phyloP scores from a whole-genome alignment of 345 rosid species.

The Erodium maritimum region DNA sequence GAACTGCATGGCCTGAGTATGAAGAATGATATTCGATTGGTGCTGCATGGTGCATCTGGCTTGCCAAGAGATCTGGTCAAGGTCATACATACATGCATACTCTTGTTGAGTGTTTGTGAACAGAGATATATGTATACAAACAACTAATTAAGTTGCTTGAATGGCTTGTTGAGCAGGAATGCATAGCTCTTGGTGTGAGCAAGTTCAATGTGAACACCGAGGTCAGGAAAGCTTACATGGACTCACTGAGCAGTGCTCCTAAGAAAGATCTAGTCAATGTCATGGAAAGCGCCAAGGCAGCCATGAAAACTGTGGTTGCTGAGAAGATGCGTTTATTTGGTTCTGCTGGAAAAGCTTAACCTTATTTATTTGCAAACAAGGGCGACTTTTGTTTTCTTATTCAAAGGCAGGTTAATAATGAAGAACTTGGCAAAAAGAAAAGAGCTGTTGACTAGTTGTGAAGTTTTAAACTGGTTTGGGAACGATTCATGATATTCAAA shows the following conservation, averaged over 20 bases:
- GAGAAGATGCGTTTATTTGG: slow-evolving; percentile 86
- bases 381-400: too few relatives aligned
- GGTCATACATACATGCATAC: slow-evolving; percentile 26
- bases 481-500: too few relatives aligned
- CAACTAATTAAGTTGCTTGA: background rate
- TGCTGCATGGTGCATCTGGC: slow-evolving; percentile 97
- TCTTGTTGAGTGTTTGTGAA: too few relatives aligned
- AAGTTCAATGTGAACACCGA: slow-evolving; percentile 94
- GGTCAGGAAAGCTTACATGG: slow-evolving; percentile 72
- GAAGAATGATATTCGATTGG: slow-evolving; percentile 71
- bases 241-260: slow-evolving; percentile 36
- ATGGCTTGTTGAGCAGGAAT: slow-evolving; percentile 25
- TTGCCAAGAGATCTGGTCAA: slow-evolving; percentile 55
- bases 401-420: too few relatives aligned
- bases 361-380: too few relatives aligned
- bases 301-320: slow-evolving; percentile 68
- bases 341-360: slow-evolving; percentile 73
- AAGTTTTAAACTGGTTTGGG: too few relatives aligned
- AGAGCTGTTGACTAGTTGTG: too few relatives aligned
- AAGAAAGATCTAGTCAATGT: slow-evolving; percentile 61
- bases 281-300: slow-evolving; percentile 63
- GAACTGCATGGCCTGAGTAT: slow-evolving; percentile 49
- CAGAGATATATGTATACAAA: too few relatives aligned
- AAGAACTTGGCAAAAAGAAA: too few relatives aligned
- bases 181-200: slow-evolving; percentile 65